Conservation (phyloP, 2,329 filamentous ascomycete species). For the Ophidiomyces ophidiicola region DNA sequence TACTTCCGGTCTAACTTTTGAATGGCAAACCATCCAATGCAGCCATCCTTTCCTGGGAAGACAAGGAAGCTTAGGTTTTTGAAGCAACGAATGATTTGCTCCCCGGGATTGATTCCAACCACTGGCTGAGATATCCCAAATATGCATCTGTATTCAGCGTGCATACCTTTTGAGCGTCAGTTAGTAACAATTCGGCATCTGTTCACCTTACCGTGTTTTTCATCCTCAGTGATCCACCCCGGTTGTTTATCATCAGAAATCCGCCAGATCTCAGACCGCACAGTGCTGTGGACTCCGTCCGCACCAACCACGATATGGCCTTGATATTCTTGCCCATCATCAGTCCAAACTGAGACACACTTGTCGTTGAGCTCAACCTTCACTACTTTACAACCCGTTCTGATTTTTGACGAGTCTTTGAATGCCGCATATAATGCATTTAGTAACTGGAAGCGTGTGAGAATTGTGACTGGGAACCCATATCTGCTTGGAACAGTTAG, state of each 20-base stretch:
- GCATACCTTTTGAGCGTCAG: neutral
- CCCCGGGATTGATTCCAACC: neutral
- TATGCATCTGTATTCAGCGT: neutral
- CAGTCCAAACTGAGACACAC: conserved; percentile 23
- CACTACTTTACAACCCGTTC: neutral
- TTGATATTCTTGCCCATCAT: conserved; percentile 24
- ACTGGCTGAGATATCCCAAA: neutral
- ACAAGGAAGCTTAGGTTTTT: neutral
- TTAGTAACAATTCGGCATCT: neutral
- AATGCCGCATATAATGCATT: no score
- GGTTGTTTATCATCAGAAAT: conserved; percentile 14
- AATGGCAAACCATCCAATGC: conserved; percentile 2
- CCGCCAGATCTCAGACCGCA: conserved; percentile 26
- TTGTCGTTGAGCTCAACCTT: neutral
- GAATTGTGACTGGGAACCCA: conserved; percentile 12
- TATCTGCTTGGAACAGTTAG: no score
- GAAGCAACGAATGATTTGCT: neutral
- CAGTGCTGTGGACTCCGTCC: conserved; percentile 34
- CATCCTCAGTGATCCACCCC: conserved; percentile 6
- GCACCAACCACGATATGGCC: conserved; percentile 34
- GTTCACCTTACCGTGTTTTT: conserved; percentile 8
- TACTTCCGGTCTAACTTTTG: neutral
- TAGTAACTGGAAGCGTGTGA: neutral
- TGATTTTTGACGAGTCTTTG: conserved; percentile 4
- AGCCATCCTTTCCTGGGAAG: no score